phyloP scores from a whole-genome alignment of 2,329 filamentous ascomycete species.

The Fonsecaea multimorphosa region DNA sequence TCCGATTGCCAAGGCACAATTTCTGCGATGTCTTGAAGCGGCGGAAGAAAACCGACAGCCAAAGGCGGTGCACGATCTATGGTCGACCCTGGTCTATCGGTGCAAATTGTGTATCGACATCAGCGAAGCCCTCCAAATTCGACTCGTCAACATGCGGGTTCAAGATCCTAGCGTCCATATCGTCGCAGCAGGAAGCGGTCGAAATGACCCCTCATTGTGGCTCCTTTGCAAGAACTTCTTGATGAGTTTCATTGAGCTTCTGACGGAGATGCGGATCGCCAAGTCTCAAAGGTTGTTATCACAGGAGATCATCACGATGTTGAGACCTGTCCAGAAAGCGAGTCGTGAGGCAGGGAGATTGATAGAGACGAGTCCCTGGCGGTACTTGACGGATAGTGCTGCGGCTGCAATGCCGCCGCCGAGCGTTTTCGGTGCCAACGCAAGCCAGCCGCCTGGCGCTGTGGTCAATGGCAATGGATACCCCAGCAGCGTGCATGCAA shows the following conservation, averaged over 20 bases:
- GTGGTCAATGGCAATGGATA: slow-evolving; percentile 31
- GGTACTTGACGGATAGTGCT: slow-evolving; percentile 57
- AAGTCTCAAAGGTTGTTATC: slow-evolving; percentile 58
- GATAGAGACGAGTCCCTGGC: slow-evolving; percentile 71
- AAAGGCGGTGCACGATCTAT: slow-evolving; percentile 67
- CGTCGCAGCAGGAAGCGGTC: slow-evolving; percentile 36
- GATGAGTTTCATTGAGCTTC: slow-evolving; percentile 55
- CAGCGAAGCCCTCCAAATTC: slow-evolving; percentile 72
- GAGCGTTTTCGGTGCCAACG: slow-evolving; percentile 40
- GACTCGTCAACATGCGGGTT: slow-evolving; percentile 79
- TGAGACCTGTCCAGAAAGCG: slow-evolving; percentile 80
- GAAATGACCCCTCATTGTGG: slow-evolving; percentile 66
- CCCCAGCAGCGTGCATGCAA: slow-evolving; percentile 38
- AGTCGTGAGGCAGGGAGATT: slow-evolving; percentile 79
- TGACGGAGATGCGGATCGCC: slow-evolving; percentile 55
- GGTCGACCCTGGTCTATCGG: slow-evolving; percentile 73
- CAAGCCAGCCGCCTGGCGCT: slow-evolving; percentile 6
- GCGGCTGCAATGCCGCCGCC: slow-evolving; percentile 40
- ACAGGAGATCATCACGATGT: slow-evolving; percentile 72
- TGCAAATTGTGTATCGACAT: slow-evolving; percentile 74
- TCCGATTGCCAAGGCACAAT: slow-evolving; percentile 71
- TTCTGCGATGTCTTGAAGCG: slow-evolving; percentile 67
- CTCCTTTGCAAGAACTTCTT: slow-evolving; percentile 70
- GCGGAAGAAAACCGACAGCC: slow-evolving; percentile 66
- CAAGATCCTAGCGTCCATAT: slow-evolving; percentile 79